Conservation (phyloP, 805 yeast genomes). For the Grigorovia transvaalensis region DNA sequence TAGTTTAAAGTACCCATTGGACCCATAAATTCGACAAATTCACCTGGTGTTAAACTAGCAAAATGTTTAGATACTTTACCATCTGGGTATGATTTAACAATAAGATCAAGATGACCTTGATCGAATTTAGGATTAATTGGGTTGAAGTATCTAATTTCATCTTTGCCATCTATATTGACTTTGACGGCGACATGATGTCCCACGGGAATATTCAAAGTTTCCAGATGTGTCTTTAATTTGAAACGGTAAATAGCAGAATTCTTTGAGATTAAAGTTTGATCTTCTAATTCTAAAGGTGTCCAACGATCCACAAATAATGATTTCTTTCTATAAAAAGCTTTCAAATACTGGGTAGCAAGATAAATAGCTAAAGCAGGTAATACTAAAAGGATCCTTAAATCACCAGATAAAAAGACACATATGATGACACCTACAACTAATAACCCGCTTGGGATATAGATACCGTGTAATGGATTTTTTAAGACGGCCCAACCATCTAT, state of each 20-base stretch:
- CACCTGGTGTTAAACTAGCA: conserved; percentile 55
- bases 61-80: conserved; percentile 61
- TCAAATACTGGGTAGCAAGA: conserved; percentile 27
- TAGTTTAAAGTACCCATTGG: conserved; percentile 69
- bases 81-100: conserved; percentile 64
- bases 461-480: conserved; percentile 65
- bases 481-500: conserved; percentile 26
- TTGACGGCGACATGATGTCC: conserved; percentile 66
- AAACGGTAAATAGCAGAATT: conserved; percentile 68
- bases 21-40: conserved; percentile 61
- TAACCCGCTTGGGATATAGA: conserved; percentile 57
- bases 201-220: conserved; percentile 54
- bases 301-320: conserved; percentile 44
- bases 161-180: conserved; percentile 29
- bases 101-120: conserved; percentile 62
- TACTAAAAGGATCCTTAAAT: conserved; percentile 23
- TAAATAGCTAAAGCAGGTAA: conserved; percentile 32
- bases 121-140: conserved; percentile 67
- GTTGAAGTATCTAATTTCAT: conserved; percentile 52
- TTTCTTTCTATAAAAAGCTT: conserved; percentile 32
- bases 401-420: conserved; percentile 35
- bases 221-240: conserved; percentile 49
- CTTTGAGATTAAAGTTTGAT: conserved; percentile 61
- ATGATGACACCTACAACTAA: conserved; percentile 51
- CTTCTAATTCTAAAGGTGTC: conserved; percentile 58